phyloP scores from a whole-genome alignment of 192 early-diverging fungal genomes.

The Mortierella claussenii region DNA sequence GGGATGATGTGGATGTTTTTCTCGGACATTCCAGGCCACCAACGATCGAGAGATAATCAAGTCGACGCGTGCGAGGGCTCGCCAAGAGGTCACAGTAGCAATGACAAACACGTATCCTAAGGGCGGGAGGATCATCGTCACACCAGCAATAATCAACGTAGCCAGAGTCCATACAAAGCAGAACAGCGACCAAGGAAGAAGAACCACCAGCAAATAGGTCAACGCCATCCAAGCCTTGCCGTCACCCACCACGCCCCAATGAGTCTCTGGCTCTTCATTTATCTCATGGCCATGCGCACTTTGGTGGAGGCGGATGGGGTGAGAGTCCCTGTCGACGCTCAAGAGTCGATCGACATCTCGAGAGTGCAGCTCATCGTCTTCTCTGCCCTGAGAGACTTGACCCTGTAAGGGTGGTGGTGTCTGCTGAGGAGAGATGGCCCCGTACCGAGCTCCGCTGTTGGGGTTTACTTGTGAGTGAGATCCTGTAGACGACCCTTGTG shows the following conservation, averaged over 20 bases:
- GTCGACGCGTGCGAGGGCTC: slow-evolving; percentile 37
- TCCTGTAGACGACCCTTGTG: neutral
- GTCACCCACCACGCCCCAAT: slow-evolving; percentile 24
- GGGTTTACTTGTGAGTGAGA: neutral
- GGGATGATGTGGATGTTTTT: slow-evolving; percentile 4
- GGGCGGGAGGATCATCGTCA: slow-evolving; percentile 29
- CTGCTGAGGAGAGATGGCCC: slow-evolving; percentile 3
- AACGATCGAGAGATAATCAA: slow-evolving; percentile 11
- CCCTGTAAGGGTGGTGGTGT: neutral
- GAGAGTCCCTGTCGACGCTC: neutral
- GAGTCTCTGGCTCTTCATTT: slow-evolving; percentile 21
- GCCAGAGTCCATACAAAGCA: slow-evolving; percentile 44
- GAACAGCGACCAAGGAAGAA: slow-evolving; percentile 30
- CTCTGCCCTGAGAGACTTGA: slow-evolving; percentile 21
- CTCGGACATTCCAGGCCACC: slow-evolving; percentile 7
- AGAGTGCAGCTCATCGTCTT: slow-evolving; percentile 28
- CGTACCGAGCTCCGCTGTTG: slow-evolving; percentile 2
- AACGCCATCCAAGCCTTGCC: slow-evolving; percentile 30
- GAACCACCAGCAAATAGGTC: slow-evolving; percentile 7
- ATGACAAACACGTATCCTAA: slow-evolving; percentile 30
- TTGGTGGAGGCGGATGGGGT: neutral
- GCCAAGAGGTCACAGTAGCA: slow-evolving; percentile 35
- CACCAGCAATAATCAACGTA: slow-evolving; percentile 3
- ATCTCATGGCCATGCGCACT: neutral
- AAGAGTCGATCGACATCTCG: slow-evolving; percentile 37